These are phyloP conservation scores for Aspergillus versicolor DNA, from an alignment of 2,329 filamentous ascomycete species.

Conservation along the genomic window DNA sequence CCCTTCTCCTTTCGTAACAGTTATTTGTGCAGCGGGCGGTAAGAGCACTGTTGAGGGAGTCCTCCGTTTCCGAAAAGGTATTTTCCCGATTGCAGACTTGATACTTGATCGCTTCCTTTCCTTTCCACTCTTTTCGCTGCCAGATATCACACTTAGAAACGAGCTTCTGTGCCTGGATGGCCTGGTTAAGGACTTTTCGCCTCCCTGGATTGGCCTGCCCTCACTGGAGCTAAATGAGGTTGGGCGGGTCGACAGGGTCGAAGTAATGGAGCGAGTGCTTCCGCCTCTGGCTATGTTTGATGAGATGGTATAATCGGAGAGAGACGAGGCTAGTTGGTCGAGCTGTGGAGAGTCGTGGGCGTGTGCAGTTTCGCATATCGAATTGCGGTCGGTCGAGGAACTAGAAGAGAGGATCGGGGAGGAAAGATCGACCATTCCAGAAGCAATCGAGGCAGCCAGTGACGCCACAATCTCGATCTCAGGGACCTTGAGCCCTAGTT, in stretches of 20 bases:
- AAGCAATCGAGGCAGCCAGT: conserved; percentile 36
- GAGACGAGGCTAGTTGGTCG: conserved; percentile 30
- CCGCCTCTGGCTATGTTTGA: conserved; percentile 29
- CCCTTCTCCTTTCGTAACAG: conserved; percentile 24
- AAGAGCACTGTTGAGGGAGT: conserved; percentile 28
- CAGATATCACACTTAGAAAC: conserved; percentile 27
- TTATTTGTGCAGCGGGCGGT: conserved; percentile 30
- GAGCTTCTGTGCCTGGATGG: conserved; percentile 24
- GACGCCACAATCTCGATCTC: conserved; percentile 33
- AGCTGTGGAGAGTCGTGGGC: conserved; percentile 25
- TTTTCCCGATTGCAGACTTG: conserved; percentile 35
- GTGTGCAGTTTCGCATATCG: conserved; percentile 29
- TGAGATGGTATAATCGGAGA: conserved; percentile 33
- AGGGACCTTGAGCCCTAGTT: conserved; percentile 37
- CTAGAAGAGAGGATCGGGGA: conserved; percentile 33
- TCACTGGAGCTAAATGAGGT: conserved; percentile 41
- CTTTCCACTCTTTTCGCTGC: conserved; percentile 28
- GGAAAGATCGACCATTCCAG: conserved; percentile 36
- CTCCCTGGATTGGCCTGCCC: conserved; percentile 22
- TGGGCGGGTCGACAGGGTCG: conserved; percentile 37
- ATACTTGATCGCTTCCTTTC: conserved; percentile 33
- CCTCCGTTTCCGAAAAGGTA: conserved; percentile 37
- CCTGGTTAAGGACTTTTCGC: conserved; percentile 18
- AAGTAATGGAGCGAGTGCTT: conserved; percentile 39
- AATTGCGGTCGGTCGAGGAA: conserved; percentile 34